Evolutionary conservation across 2,329 filamentous ascomycete genomes (phyloP).

Genomic region (Calonectria multiphialidica): DNA sequence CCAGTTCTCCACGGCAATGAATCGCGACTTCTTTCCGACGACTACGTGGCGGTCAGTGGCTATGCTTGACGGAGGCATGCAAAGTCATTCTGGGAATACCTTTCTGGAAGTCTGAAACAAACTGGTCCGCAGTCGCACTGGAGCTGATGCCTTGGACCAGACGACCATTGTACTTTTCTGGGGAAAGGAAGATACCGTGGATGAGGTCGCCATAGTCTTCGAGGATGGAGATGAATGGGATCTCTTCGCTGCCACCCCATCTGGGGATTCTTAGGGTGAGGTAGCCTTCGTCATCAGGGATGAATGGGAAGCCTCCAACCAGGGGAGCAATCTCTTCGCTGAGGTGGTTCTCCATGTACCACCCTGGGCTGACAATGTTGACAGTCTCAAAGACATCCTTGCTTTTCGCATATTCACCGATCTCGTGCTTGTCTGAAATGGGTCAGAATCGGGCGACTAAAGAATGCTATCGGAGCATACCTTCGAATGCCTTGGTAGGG

Average conservation of each 20-base stretch:
- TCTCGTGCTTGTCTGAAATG: constrained; percentile 50
- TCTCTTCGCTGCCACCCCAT: constrained; percentile 52
- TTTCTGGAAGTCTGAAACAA: constrained; percentile 49
- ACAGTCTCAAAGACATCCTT: constrained; percentile 49
- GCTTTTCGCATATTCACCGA: constrained; percentile 52
- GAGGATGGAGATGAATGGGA: constrained; percentile 54
- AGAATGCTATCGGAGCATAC: constrained; percentile 35
- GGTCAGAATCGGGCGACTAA: neutral
- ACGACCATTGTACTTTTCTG: constrained; percentile 50
- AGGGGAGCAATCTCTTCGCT: constrained; percentile 47
- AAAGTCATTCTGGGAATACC: constrained; percentile 24
- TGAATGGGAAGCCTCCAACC: constrained; percentile 56
- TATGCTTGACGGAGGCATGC: neutral
- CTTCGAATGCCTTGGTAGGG: constrained; percentile 48
- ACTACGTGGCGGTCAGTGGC: constrained; percentile 34
- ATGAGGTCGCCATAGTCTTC: constrained; percentile 60
- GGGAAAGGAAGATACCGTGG: constrained; percentile 57
- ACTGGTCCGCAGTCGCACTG: constrained; percentile 44
- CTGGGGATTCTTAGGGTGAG: constrained; percentile 51
- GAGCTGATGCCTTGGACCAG: constrained; percentile 54
- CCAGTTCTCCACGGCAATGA: constrained; percentile 47
- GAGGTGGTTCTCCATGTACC: constrained; percentile 58
- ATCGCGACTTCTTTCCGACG: constrained; percentile 48
- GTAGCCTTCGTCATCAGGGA: constrained; percentile 49
- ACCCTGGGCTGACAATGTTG: constrained; percentile 51